Conservation (phyloP, 2,329 filamentous ascomycete species). For the Pestalotiopsis fici region DNA sequence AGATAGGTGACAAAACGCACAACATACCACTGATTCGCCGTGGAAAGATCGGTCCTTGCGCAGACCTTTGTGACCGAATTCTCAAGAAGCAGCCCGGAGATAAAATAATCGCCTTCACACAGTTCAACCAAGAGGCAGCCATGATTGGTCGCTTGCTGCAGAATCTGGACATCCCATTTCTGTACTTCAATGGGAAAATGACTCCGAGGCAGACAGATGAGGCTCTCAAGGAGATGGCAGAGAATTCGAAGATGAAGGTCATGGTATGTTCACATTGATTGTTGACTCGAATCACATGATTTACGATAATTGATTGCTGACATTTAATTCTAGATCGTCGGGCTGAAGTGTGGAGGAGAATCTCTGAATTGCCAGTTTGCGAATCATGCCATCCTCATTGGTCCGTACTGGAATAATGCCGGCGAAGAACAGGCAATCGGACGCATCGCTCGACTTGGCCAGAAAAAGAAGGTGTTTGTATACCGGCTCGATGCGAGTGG, state of each 20-base stretch:
- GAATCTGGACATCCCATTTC: neutral
- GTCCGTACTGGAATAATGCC: neutral
- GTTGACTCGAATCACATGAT: too few relatives aligned
- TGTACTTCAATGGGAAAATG: neutral
- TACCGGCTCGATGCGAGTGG: neutral
- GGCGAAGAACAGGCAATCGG: neutral
- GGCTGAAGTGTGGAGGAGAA: neutral
- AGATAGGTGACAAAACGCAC: neutral
- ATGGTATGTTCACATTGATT: neutral
- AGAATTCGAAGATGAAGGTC: neutral
- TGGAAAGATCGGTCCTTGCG: neutral
- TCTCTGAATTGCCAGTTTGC: neutral
- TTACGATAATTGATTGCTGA: neutral
- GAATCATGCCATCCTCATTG: neutral
- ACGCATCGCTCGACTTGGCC: neutral
- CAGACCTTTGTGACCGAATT: neutral
- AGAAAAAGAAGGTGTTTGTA: neutral
- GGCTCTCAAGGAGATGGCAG: neutral
- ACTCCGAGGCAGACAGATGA: neutral
- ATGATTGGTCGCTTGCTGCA: neutral
- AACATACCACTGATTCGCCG: neutral
- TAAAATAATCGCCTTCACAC: neutral
- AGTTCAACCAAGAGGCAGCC: neutral
- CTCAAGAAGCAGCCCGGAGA: neutral
- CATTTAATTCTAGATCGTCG: neutral